Conservation (phyloP, 1,139 yeast species). For the Magnusiomyces starmeri region DNA sequence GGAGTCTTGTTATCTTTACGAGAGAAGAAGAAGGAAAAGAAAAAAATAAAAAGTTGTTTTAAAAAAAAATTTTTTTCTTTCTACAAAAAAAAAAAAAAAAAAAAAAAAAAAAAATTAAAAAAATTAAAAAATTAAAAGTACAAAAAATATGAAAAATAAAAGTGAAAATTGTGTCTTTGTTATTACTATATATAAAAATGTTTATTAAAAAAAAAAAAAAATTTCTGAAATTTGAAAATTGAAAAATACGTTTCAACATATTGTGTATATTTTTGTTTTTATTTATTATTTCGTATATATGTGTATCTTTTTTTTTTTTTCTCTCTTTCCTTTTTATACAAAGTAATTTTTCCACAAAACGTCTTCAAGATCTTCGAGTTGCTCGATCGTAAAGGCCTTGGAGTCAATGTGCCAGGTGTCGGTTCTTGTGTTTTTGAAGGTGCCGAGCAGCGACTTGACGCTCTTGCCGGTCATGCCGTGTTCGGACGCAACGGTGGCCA, state of each 20-base stretch:
- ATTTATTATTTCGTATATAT: too few relatives aligned
- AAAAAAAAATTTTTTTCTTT: not conserved
- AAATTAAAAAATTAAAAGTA: not conserved
- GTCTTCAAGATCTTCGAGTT: conserved; percentile 88
- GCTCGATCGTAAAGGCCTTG: conserved; percentile 64
- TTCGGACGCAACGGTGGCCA: conserved; percentile 63
- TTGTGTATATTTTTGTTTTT: not conserved
- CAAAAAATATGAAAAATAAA: too few relatives aligned
- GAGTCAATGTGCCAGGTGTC: conserved; percentile 96
- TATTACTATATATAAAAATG: not conserved
- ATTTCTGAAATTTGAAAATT: not conserved
- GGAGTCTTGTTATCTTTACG: too few relatives aligned
- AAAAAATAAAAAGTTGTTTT: not conserved
- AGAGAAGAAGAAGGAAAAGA: not conserved
- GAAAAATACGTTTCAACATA: too few relatives aligned
- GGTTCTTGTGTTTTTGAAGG: conserved; percentile 85
- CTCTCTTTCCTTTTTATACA: too few relatives aligned
- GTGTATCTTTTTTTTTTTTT: too few relatives aligned
- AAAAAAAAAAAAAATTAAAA: not conserved
- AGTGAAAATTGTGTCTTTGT: not conserved
- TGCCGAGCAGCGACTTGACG: conserved; percentile 74
- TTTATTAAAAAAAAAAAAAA: too few relatives aligned
- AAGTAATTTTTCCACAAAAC: conserved; percentile 91
- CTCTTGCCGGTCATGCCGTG: conserved; percentile 78
- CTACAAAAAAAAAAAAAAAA: not conserved